phyloP scores from a whole-genome alignment of 805 yeast species.

The Metschnikowia rubicola region DNA sequence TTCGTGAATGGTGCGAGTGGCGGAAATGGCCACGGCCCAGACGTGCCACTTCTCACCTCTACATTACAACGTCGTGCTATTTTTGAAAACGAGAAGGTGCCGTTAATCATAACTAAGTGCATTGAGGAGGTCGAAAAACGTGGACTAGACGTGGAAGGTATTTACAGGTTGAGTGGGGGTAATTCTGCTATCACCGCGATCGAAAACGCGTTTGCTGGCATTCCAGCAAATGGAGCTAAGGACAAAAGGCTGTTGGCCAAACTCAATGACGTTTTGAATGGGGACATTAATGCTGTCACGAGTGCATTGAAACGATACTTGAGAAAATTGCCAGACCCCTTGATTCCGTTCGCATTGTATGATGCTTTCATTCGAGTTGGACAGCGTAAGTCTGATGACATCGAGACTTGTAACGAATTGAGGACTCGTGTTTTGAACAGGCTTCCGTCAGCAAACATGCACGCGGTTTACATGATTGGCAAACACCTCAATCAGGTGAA shows the following conservation, averaged over 20 bases:
- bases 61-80: constrained; percentile 62
- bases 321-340: constrained; percentile 79
- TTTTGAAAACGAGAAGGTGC: constrained; percentile 61
- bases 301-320: constrained; percentile 84
- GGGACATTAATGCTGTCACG: constrained; percentile 84
- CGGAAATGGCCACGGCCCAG: constrained; percentile 1
- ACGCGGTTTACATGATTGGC: constrained; percentile 53
- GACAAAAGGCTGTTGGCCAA: constrained; percentile 33
- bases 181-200: constrained; percentile 58
- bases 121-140: constrained; percentile 71
- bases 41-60: constrained; percentile 41
- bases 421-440: constrained; percentile 38
- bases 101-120: constrained; percentile 69
- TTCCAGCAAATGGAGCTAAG: constrained; percentile 22
- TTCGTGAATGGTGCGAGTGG: constrained; percentile 20
- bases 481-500: constrained; percentile 65
- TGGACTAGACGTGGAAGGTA: constrained; percentile 79
- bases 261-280: constrained; percentile 38
- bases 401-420: constrained; percentile 40
- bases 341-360: constrained; percentile 69
- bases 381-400: constrained; percentile 15
- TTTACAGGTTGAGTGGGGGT: constrained; percentile 87
- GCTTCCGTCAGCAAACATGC: constrained; percentile 68
- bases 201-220: constrained; percentile 38
- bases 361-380: constrained; percentile 57